These are phyloP conservation scores for Tetracladium maxilliforme DNA, from an alignment of 2,329 filamentous ascomycete species.

Conservation along the genomic window DNA sequence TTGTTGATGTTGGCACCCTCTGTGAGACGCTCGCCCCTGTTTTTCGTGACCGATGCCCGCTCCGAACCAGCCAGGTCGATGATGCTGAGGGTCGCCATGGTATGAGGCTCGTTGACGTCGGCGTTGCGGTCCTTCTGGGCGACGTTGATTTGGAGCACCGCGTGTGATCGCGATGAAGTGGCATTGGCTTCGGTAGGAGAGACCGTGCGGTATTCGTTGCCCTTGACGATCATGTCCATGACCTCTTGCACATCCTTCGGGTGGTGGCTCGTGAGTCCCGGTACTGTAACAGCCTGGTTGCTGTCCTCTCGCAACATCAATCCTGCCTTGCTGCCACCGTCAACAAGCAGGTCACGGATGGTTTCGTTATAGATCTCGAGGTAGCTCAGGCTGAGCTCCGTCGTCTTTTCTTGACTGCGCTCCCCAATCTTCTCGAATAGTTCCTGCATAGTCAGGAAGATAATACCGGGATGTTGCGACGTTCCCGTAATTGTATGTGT, in stretches of 20 bases:
- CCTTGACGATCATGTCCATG: conserved; percentile 97
- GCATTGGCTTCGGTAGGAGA: conserved; percentile 96
- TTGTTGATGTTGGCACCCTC: conserved; percentile 99
- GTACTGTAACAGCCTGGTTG: conserved; percentile 82
- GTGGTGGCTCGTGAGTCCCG: conserved; percentile 80
- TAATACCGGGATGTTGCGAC: conserved; percentile 84
- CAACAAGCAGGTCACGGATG: conserved; percentile 86
- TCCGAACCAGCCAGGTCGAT: conserved; percentile 96
- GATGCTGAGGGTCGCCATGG: conserved; percentile 95
- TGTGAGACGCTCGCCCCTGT: conserved; percentile 75
- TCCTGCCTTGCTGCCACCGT: conserved; percentile 61
- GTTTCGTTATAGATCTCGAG: conserved; percentile 99
- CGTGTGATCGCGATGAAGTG: conserved; percentile 92
- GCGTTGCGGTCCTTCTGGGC: conserved; percentile 91
- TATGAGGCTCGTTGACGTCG: conserved; percentile 83
- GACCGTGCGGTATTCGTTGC: conserved; percentile 89
- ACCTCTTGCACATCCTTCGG: conserved; percentile 88
- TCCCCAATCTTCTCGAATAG: conserved; percentile 94
- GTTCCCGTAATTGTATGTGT: conserved; percentile 96
- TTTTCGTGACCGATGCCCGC: conserved; percentile 91
- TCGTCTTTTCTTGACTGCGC: conserved; percentile 68
- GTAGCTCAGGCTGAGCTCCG: conserved; percentile 85
- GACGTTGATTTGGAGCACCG: conserved; percentile 92
- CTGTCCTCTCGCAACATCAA: conserved; percentile 90
- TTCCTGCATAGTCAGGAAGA: conserved; percentile 98